Evolutionary conservation across 768 basidiomycete species (phyloP), one percentile per base, ranked within the genome.

Genomic region (Saitozyma sp.): DNA sequence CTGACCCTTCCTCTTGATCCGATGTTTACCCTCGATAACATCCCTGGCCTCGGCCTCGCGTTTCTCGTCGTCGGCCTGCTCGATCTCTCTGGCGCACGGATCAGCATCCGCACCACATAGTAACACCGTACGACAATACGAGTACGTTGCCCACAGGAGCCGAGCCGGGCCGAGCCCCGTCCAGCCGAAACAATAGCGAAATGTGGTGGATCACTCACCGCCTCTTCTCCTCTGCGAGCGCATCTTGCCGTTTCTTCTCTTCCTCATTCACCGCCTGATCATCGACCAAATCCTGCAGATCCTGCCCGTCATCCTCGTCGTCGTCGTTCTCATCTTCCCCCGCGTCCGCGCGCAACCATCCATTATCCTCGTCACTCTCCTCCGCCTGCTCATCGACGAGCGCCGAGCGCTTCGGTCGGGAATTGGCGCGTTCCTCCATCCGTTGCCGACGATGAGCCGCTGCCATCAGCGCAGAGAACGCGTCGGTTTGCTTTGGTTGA

Each of bases 281-380:
- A 56, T 77, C 68, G 11, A 77, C 70, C 20, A 74, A 49, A 9
- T 59, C 73, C 48, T 69, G 62, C 13, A 74, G 49, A 42, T 74
- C 66, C 37, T 65, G 50, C 5, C 64, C 73, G 9, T 64, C 73
- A 17, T 68, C 74, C n/a, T 74, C 74, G 29, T 75, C 76, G 3
- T 67, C 73, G 19, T 75, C 76, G 3, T 66, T 71, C n/a, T 71
- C 70, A 2, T 65, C 54, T 11, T 52, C 56, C 8, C 58, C 66
- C 10, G 13, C 62, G 13, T 9, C 61, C 62, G 17, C 59, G 42
- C 16, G 53, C 37, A n/a, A 50, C 67, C 72, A 77, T 9, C 70
- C 72, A 57, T 69, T 66, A 40, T 76, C 76, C 49, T 78, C 76
- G 17, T 74, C 76, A 50, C 70, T 72, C 50, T 78, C 76, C 53